Percentiles rank a stretch among this genome's conserved stretches.
Conservation (phyloP, 1,139 yeast genomes). For the Zygotorulaspora mrakii region DNA sequence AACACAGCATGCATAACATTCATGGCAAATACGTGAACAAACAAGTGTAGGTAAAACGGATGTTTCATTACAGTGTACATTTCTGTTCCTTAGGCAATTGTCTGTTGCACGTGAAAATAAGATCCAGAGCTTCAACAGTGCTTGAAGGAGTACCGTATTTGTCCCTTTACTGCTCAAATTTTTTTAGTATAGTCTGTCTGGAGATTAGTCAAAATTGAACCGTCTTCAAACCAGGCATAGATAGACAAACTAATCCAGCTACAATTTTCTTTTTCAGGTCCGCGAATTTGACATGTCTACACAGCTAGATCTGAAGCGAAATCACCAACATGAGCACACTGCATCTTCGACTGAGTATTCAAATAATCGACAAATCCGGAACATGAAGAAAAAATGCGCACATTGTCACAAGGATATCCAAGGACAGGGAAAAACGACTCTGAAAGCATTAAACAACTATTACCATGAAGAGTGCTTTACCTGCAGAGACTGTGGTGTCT, state of each 20-base stretch:
- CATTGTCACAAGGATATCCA: constrained; percentile 66
- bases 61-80: too few relatives aligned
- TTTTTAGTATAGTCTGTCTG: not conserved
- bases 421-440: constrained; percentile 35
- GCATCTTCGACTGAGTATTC: constrained; percentile 3
- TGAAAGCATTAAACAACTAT: constrained; percentile 74
- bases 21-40: too few relatives aligned
- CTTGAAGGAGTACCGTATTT: too few relatives aligned
- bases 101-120: too few relatives aligned
- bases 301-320: constrained; percentile 6
- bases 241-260: not conserved
- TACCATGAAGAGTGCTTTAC: constrained; percentile 86
- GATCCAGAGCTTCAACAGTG: too few relatives aligned
- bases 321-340: constrained; percentile 3
- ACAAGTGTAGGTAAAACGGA: too few relatives aligned
- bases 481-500: constrained; percentile 75
- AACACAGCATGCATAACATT: too few relatives aligned
- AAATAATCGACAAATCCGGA: constrained; percentile 5
- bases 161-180: too few relatives aligned
- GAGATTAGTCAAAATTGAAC: not conserved
- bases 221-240: not conserved
- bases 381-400: constrained; percentile 45
- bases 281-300: constrained; percentile 6
- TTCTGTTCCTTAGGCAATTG: too few relatives aligned
- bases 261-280: not conserved